Evolutionary conservation across 257 asterid genomes (phyloP).

Genomic region (Nicotiana otophora): DNA sequence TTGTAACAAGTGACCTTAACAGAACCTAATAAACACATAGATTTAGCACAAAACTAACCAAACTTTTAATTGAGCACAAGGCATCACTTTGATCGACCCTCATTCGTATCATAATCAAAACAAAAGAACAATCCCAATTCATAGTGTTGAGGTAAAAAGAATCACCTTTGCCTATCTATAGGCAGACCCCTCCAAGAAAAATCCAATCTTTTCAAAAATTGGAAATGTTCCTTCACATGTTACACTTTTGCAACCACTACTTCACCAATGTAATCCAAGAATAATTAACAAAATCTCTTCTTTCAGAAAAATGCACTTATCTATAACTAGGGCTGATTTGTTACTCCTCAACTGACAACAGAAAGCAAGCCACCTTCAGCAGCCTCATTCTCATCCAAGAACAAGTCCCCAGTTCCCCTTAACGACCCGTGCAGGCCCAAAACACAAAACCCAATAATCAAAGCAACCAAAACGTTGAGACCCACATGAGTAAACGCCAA

Average conservation of each 20-base stretch:
- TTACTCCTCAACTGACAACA: constrained; percentile 38
- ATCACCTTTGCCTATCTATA: not conserved
- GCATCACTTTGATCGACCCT: not conserved
- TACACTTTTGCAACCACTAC: not conserved
- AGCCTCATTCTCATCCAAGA: constrained; percentile 69
- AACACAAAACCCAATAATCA: constrained; percentile 50
- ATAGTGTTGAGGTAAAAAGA: not conserved
- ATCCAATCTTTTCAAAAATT: constrained; percentile 2
- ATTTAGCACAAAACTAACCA: not conserved
- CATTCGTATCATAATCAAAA: not conserved
- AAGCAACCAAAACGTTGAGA: constrained; percentile 59
- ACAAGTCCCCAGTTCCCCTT: constrained; percentile 68
- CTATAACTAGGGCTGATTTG: constrained; percentile 12
- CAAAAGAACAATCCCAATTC: not conserved
- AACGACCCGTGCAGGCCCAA: constrained; percentile 52
- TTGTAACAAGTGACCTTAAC: not conserved
- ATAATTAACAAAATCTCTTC: not conserved
- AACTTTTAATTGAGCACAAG: not conserved
- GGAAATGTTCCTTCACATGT: not conserved
- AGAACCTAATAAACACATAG: not conserved
- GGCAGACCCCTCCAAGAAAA: not conserved
- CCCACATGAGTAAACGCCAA: constrained; percentile 63
- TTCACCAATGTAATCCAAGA: not conserved
- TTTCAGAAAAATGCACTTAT: not conserved
- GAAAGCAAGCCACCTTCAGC: constrained; percentile 72